These are phyloP conservation scores for Bipolaris bicolor DNA, from an alignment of 2,329 filamentous ascomycete species.

Conservation along the genomic window DNA sequence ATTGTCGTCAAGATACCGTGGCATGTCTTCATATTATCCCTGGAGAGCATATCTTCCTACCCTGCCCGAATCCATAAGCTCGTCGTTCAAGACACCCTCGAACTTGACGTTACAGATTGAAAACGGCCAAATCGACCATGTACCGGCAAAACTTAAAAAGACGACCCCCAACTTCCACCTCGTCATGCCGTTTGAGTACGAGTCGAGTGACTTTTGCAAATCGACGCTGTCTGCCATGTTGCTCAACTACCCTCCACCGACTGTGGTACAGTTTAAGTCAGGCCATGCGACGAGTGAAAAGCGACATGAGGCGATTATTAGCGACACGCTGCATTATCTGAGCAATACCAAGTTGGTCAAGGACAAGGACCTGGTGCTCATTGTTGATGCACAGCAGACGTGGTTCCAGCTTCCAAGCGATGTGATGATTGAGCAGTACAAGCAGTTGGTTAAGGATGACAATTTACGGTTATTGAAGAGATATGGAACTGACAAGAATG, in stretches of 20 bases:
- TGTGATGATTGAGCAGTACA: slow-evolving; percentile 67
- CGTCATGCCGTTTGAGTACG: slow-evolving; percentile 58
- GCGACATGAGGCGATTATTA: slow-evolving; percentile 54
- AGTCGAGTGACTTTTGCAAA: slow-evolving; percentile 61
- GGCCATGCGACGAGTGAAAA: slow-evolving; percentile 28
- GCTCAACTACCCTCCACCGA: slow-evolving; percentile 65
- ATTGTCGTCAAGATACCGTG: slow-evolving; percentile 35
- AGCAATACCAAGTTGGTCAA: slow-evolving; percentile 55
- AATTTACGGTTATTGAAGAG: slow-evolving; percentile 59
- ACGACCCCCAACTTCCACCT: slow-evolving; percentile 59
- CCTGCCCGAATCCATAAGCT: slow-evolving; percentile 31
- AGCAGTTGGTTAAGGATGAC: slow-evolving; percentile 59
- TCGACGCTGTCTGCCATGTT: slow-evolving; percentile 63
- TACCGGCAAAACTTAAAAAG: slow-evolving; percentile 41
- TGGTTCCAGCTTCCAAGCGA: slow-evolving; percentile 70
- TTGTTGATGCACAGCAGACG: slow-evolving; percentile 68
- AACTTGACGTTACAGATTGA: slow-evolving; percentile 45
- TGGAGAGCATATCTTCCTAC: slow-evolving; percentile 39
- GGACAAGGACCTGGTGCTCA: slow-evolving; percentile 66
- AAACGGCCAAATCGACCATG: slow-evolving; percentile 35
- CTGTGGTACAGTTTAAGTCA: slow-evolving; percentile 56
- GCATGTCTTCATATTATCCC: slow-evolving; percentile 35
- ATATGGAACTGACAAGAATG: slow-evolving; percentile 51
- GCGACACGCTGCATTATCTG: slow-evolving; percentile 57
- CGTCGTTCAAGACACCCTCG: slow-evolving; percentile 40